Conservation (phyloP, 495 filamentous ascomycete species). For the Aspergillus steynii region DNA sequence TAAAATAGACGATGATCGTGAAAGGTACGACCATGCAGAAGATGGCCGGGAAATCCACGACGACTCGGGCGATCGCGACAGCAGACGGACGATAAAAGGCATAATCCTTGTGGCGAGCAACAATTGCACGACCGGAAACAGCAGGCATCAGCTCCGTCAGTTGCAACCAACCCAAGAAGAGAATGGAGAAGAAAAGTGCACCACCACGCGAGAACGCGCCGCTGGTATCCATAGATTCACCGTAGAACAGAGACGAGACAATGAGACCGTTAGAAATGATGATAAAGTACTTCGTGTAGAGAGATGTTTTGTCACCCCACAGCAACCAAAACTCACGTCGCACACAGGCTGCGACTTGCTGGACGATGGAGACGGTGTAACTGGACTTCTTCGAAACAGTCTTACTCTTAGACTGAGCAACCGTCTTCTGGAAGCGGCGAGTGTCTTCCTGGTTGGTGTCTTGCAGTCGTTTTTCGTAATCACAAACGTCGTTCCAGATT, state of each 20-base stretch:
- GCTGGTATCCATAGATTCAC: constrained; percentile 59
- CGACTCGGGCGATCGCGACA: constrained; percentile 64
- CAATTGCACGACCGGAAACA: constrained; percentile 61
- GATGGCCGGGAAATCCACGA: constrained; percentile 68
- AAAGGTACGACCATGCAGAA: constrained; percentile 65
- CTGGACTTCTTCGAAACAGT: constrained; percentile 66
- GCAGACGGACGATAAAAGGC: constrained; percentile 81
- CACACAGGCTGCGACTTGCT: constrained; percentile 70
- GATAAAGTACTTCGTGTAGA: constrained; percentile 78
- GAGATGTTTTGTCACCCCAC: constrained; percentile 68
- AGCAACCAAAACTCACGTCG: constrained; percentile 76
- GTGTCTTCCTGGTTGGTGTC: constrained; percentile 64
- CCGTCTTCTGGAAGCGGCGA: constrained; percentile 66
- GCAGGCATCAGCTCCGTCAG: constrained; percentile 71
- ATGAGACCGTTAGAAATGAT: constrained; percentile 74
- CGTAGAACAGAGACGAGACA: constrained; percentile 72
- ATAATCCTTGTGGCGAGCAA: constrained; percentile 66
- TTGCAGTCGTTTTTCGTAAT: constrained; percentile 61
- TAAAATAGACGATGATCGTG: constrained; percentile 67
- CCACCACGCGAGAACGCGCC: constrained; percentile 71
- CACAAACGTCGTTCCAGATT: constrained; percentile 54
- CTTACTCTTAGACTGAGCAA: constrained; percentile 65
- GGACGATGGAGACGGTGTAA: constrained; percentile 69
- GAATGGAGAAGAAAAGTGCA: constrained; percentile 69
- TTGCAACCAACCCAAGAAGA: constrained; percentile 77